phyloP scores from a whole-genome alignment of 1,284 basidiomycete genomes.

The Melampsora americana region DNA sequence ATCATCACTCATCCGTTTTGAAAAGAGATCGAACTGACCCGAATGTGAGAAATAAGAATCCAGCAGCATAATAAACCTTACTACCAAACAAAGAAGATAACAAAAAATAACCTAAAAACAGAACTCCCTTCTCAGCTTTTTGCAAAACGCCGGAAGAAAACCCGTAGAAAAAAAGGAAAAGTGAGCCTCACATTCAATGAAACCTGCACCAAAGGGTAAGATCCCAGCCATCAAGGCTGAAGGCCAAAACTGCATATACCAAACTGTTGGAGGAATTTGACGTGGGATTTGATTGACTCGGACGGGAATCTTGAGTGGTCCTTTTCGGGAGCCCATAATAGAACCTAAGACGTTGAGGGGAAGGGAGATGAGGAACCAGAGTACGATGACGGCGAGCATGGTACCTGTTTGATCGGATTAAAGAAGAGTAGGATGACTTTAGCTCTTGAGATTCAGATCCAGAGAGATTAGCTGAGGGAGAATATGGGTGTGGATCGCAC shows the following conservation, averaged over 20 bases:
- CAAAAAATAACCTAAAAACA: conserved; percentile 25
- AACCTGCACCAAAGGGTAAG: conserved; percentile 72
- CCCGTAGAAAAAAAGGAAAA: neutral
- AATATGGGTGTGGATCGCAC: conserved; percentile 53
- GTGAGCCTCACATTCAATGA: conserved; percentile 33
- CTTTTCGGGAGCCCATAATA: conserved; percentile 79
- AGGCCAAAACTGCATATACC: conserved; percentile 60
- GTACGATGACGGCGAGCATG: conserved; percentile 76
- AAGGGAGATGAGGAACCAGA: conserved; percentile 96
- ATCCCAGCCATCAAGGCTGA: conserved; percentile 80
- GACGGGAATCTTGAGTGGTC: conserved; percentile 64
- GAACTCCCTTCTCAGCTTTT: conserved; percentile 75
- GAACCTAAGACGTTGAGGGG: conserved; percentile 64
- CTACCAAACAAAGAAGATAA: conserved; percentile 33
- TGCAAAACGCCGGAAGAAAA: neutral
- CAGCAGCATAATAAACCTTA: conserved; percentile 71
- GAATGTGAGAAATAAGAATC: conserved; percentile 80
- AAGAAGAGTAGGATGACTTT: neutral
- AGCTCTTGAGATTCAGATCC: neutral
- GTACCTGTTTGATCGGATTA: conserved; percentile 53
- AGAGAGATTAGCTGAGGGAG: no score
- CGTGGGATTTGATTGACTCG: conserved; percentile 83
- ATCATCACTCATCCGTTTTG: no score
- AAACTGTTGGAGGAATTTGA: conserved; percentile 55
- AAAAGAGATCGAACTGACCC: neutral